These are phyloP conservation scores for Hyphopichia burtonii DNA, from an alignment of 1,139 yeast species.

Conservation along the genomic window DNA sequence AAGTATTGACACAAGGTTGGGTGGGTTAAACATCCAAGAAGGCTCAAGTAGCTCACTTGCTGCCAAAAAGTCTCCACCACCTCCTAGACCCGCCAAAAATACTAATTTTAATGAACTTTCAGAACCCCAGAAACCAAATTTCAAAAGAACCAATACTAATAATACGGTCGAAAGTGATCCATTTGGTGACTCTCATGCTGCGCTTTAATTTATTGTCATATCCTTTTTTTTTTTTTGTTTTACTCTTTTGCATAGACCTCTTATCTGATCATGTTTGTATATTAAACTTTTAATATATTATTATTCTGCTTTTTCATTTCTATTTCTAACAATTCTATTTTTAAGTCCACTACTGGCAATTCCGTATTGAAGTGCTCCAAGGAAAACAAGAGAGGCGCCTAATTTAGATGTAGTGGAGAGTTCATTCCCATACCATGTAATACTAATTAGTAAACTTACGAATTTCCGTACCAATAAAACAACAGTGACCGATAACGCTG, in stretches of 20 bases:
- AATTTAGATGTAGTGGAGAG: constrained; percentile 35
- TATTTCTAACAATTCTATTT: neutral
- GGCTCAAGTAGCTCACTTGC: constrained; percentile 11
- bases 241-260: neutral
- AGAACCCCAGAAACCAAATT: constrained; percentile 4
- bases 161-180: constrained; percentile 54
- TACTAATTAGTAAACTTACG: constrained; percentile 55
- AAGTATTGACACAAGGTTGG: constrained; percentile 16
- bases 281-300: neutral
- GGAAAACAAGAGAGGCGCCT: constrained; percentile 52
- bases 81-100: constrained; percentile 34
- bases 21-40: constrained; percentile 8
- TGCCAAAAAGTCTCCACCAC: constrained; percentile 25
- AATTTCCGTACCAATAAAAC: constrained; percentile 62
- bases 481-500: constrained; percentile 62
- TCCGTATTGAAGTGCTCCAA: constrained; percentile 52
- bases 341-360: neutral
- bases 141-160: constrained; percentile 23
- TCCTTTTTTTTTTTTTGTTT: neutral
- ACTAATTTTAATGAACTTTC: constrained; percentile 9
- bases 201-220: constrained; percentile 2
- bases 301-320: neutral
- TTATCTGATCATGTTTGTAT: neutral
- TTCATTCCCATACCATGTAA: constrained; percentile 44
- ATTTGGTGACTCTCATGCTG: constrained; percentile 64